Conservation (phyloP, 352 stramenopile genomes). For the Plasmopara muralis region DNA sequence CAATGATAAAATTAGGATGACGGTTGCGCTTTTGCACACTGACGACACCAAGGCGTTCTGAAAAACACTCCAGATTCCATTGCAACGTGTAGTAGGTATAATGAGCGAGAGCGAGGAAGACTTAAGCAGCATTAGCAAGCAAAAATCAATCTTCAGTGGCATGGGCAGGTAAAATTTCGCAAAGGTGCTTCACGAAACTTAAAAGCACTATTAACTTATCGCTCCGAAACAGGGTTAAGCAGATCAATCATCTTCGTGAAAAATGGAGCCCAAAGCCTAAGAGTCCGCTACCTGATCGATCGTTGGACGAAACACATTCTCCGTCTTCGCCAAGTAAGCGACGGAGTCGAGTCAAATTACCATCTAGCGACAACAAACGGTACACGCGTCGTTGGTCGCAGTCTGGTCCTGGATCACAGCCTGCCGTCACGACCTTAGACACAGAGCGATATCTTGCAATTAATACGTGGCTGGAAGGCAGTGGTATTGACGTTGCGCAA, state of each 20-base stretch:
- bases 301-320: constrained; percentile 12
- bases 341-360: constrained; percentile 12
- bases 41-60: no score
- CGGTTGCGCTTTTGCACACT: no score
- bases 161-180: constrained; percentile 25
- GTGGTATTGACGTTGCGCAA: constrained; percentile 31
- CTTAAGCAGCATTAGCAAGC: constrained; percentile 14
- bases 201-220: background rate
- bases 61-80: no score
- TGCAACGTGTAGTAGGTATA: background rate
- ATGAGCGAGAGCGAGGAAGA: constrained; percentile 49
- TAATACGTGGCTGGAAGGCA: constrained; percentile 33
- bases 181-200: background rate
- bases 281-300: constrained; percentile 9
- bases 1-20: no score
- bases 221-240: constrained; percentile 25
- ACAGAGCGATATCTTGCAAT: constrained; percentile 45
- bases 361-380: constrained; percentile 10
- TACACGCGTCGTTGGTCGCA: constrained; percentile 3
- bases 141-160: constrained; percentile 45
- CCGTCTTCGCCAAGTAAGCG: constrained; percentile 16
- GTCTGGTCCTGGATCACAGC: constrained; percentile 10
- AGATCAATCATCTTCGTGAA: constrained; percentile 47
- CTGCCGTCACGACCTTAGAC: constrained; percentile 26
- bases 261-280: constrained; percentile 40